Evolutionary conservation across 345 rosid species (phyloP).

Genomic region (Orychophragmus violaceus): DNA sequence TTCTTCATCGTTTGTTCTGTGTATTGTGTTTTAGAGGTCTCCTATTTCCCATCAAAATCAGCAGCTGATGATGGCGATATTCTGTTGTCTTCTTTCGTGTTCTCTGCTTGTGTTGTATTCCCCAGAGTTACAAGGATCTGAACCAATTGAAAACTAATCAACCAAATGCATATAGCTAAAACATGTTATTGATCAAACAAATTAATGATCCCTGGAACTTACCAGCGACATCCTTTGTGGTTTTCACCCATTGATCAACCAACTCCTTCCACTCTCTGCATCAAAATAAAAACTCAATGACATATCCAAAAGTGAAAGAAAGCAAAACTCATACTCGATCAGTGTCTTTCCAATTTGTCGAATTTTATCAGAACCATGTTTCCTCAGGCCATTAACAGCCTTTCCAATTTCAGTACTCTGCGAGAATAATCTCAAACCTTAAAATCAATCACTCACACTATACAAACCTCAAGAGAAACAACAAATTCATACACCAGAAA

Average conservation of each 20-base stretch:
- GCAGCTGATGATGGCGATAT: conserved; percentile 32
- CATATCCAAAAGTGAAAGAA: neutral
- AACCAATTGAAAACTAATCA: conserved; percentile 36
- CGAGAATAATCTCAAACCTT: conserved; percentile 9
- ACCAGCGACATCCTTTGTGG: conserved; percentile 57
- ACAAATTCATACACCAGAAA: neutral
- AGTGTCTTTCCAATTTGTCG: conserved; percentile 55
- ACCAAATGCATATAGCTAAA: conserved; percentile 28
- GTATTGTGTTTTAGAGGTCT: conserved; percentile 47
- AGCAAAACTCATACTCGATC: conserved; percentile 48
- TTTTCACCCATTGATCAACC: too few species aligned
- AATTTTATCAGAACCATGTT: conserved; percentile 55
- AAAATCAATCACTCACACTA: neutral
- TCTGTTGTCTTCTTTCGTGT: conserved; percentile 42
- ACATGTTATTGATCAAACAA: neutral
- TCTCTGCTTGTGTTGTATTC: conserved; percentile 45
- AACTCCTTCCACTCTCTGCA: too few species aligned
- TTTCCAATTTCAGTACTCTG: conserved; percentile 91
- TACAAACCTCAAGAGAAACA: neutral
- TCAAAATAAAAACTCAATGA: too few species aligned
- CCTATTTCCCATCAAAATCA: conserved; percentile 43
- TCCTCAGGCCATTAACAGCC: conserved; percentile 78
- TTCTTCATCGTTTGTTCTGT: conserved; percentile 38
- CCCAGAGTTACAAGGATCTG: too few species aligned
- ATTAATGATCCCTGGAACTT: conserved; percentile 62